phyloP scores from a whole-genome alignment of 306 rosid genomes.

The Fagus sylvatica region DNA sequence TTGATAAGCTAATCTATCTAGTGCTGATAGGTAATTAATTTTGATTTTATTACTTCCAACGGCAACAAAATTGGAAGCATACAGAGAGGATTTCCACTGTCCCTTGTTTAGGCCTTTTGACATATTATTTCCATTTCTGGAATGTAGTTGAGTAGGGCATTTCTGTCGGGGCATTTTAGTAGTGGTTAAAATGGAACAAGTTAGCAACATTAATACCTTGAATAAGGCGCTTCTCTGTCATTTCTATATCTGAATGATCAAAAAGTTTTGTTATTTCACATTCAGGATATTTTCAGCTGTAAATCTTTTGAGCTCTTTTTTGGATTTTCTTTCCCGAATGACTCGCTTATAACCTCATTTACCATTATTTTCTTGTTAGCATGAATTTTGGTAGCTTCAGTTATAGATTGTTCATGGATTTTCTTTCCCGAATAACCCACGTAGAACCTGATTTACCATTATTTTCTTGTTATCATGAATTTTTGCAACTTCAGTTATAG shows the following conservation, averaged over 20 bases:
- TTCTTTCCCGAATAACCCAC: not conserved
- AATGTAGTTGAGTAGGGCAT: too few species aligned
- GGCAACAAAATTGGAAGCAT: not conserved
- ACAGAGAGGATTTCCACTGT: too few species aligned
- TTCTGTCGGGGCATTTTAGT: not conserved
- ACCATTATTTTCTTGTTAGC: slow-evolving; percentile 17
- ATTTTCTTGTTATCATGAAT: slow-evolving; percentile 24
- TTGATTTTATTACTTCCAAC: not conserved
- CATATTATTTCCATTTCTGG: too few species aligned
- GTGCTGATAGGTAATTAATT: not conserved
- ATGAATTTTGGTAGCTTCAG: slow-evolving; percentile 7
- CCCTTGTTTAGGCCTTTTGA: too few species aligned
- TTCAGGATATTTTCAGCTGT: slow-evolving; percentile 7
- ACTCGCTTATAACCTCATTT: not conserved
- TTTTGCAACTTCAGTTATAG: not conserved
- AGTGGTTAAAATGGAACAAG: not conserved
- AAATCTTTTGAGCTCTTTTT: not conserved
- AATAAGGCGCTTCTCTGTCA: too few species aligned
- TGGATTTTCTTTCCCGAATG: not conserved
- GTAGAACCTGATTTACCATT: not conserved
- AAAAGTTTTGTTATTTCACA: not conserved
- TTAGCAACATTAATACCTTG: slow-evolving; percentile 10
- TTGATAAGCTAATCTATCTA: not conserved
- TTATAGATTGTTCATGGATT: not conserved
- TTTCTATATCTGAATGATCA: not conserved